Evolutionary conservation across 495 filamentous ascomycete genomes (phyloP).

Genomic region (Annulohypoxylon stygium): DNA sequence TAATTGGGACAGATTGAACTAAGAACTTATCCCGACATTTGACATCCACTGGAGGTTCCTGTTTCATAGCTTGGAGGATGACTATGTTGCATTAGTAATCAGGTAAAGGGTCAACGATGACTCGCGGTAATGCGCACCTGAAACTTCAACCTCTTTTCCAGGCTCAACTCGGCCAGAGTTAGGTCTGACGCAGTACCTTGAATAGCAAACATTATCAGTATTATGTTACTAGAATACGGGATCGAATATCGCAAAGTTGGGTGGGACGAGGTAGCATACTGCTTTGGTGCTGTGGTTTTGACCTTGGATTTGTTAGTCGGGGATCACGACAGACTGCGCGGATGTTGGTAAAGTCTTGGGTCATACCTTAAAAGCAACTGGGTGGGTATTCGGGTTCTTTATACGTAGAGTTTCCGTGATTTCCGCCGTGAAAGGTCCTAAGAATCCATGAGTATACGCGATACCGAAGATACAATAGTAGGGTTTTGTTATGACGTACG

Average conservation of each 20-base stretch:
- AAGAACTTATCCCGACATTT: constrained; percentile 98
- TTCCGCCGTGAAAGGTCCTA: constrained; percentile 93
- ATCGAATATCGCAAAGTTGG: constrained; percentile 13
- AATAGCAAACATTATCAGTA: constrained; percentile 23
- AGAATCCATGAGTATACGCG: constrained; percentile 45
- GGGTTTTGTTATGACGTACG: constrained; percentile 68
- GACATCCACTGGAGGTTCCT: constrained; percentile 85
- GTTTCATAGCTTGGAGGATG: constrained; percentile 96
- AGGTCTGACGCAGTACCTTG: constrained; percentile 95
- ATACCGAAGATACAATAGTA: not conserved
- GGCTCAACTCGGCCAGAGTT: constrained; percentile 96
- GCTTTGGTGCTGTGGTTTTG: constrained; percentile 98
- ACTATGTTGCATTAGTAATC: constrained; percentile 66
- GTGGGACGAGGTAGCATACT: constrained; percentile 71
- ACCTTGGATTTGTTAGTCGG: constrained; percentile 69
- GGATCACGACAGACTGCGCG: constrained; percentile 4
- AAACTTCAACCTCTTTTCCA: constrained; percentile 88
- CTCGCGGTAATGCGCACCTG: constrained; percentile 70
- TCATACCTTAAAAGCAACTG: constrained; percentile 95
- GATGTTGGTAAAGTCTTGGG: constrained; percentile 19
- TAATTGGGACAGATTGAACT: constrained; percentile 91
- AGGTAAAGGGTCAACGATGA: constrained; percentile 10
- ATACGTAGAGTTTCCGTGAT: constrained; percentile 87
- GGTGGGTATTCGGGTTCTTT: constrained; percentile 79
- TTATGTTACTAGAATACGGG: constrained; percentile 38